Percentiles rank a stretch among this genome's conserved stretches.
These are phyloP conservation scores for Neurospora discreta DNA, from an alignment of 495 filamentous ascomycete species.

Conservation along the genomic window DNA sequence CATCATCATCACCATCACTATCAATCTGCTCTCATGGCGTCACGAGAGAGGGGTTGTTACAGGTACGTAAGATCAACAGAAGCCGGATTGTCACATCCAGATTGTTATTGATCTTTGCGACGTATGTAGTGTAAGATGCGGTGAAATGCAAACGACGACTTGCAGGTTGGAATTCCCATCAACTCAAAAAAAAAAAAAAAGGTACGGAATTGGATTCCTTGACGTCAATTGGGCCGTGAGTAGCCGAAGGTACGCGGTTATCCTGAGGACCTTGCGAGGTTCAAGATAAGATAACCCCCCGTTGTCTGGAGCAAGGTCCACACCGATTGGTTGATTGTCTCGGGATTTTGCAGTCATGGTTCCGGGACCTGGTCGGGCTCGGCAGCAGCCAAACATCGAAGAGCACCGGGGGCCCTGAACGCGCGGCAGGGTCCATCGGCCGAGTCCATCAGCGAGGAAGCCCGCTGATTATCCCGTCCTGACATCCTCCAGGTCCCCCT, in stretches of 20 bases:
- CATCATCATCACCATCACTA: not conserved
- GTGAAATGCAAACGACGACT: not conserved
- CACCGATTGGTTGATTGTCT: not conserved
- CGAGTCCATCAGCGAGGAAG: not conserved
- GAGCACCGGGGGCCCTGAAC: not conserved
- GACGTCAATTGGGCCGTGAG: constrained; percentile 14
- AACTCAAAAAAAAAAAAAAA: constrained; percentile 2
- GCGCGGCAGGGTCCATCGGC: not conserved
- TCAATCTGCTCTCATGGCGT: not conserved
- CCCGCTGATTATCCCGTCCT: not conserved
- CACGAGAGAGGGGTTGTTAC: not conserved
- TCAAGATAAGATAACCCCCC: not conserved
- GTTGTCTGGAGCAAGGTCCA: too few species aligned
- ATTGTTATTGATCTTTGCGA: constrained; percentile 1
- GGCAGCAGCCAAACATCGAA: not conserved
- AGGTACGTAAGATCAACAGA: constrained; percentile 3
- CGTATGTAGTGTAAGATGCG: not conserved
- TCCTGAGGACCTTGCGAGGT: not conserved
- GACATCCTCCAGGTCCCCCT: not conserved
- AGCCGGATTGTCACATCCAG: constrained; percentile 1
- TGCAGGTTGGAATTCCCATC: not conserved
- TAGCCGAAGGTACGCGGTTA: constrained; percentile 18
- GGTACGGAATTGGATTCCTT: constrained; percentile 4
- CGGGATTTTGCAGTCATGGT: not conserved
- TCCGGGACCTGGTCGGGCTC: not conserved